phyloP scores from a whole-genome alignment of 768 basidiomycete species.

The Floccularia luteovirens region DNA sequence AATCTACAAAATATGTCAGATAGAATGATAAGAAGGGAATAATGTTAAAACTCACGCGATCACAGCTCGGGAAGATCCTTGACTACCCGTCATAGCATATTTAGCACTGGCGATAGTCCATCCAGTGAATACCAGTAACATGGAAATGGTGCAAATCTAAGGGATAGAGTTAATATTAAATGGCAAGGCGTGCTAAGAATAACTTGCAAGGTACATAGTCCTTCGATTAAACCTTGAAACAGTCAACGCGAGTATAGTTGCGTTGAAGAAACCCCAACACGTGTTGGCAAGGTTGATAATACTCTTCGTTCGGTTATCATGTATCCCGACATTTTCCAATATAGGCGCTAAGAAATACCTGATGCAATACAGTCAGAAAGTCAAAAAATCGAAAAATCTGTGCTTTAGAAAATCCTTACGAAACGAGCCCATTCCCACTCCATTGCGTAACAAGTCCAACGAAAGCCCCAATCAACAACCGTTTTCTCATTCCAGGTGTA shows the following conservation, averaged over 20 bases:
- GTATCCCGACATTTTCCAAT: conserved; percentile 43
- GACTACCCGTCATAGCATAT: conserved; percentile 30
- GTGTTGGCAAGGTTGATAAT: conserved; percentile 48
- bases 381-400: neutral
- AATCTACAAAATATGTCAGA: conserved; percentile 23
- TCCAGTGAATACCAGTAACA: conserved; percentile 38
- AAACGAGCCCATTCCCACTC: conserved; percentile 56
- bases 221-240: conserved; percentile 40
- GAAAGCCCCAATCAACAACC: conserved; percentile 39
- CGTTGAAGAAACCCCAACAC: conserved; percentile 50
- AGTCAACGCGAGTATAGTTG: conserved; percentile 40
- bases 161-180: neutral
- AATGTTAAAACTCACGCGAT: conserved; percentile 28
- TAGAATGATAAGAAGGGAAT: neutral
- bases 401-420: conserved; percentile 25
- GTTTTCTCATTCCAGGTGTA: conserved; percentile 43
- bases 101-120: conserved; percentile 50
- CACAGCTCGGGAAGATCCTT: conserved; percentile 39
- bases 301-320: conserved; percentile 42
- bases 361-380: neutral
- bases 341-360: conserved; percentile 51
- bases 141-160: conserved; percentile 36
- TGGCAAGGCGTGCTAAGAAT: neutral
- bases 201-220: conserved; percentile 38
- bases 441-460: conserved; percentile 55